Evolutionary conservation across 495 filamentous ascomycete species (phyloP).

Genomic region (Lasiosphaeriaceae sp.): DNA sequence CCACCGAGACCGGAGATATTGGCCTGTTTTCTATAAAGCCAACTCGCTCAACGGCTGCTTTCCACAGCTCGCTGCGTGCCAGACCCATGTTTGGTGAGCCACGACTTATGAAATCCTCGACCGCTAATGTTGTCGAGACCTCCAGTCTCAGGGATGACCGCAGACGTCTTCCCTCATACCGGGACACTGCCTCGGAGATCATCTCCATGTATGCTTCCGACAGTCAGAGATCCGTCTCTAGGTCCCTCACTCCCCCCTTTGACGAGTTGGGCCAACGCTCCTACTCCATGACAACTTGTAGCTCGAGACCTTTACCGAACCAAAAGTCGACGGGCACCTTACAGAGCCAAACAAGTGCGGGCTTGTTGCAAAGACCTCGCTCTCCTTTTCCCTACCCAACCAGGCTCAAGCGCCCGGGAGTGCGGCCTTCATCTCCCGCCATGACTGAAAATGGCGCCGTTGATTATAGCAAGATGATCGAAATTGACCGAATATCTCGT

Average conservation of each 20-base stretch:
- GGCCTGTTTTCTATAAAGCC: slow-evolving; percentile 57
- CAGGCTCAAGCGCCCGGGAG: slow-evolving; percentile 60
- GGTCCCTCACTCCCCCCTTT: slow-evolving; percentile 34
- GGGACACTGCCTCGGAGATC: slow-evolving; percentile 42
- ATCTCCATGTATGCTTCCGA: slow-evolving; percentile 46
- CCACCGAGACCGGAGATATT: slow-evolving; percentile 66
- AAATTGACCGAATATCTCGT: slow-evolving; percentile 43
- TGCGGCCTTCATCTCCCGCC: slow-evolving; percentile 61
- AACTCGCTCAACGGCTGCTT: slow-evolving; percentile 35
- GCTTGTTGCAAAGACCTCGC: slow-evolving; percentile 48
- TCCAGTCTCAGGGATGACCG: slow-evolving; percentile 20
- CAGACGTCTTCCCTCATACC: slow-evolving; percentile 37
- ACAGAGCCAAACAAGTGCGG: slow-evolving; percentile 36
- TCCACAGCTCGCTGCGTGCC: slow-evolving; percentile 14
- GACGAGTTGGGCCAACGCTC: slow-evolving; percentile 46
- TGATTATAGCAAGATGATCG: slow-evolving; percentile 49
- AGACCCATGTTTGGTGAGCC: slow-evolving; percentile 7
- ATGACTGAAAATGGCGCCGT: slow-evolving; percentile 46
- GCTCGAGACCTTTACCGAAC: slow-evolving; percentile 46
- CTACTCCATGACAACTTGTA: slow-evolving; percentile 57
- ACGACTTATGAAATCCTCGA: not conserved
- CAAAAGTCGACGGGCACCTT: slow-evolving; percentile 52
- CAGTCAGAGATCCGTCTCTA: slow-evolving; percentile 38
- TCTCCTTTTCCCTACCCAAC: slow-evolving; percentile 63
- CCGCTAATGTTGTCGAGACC: slow-evolving; percentile 1